These are phyloP conservation scores for Talaromyces pinophilus DNA, from an alignment of 2,329 filamentous ascomycete genomes.

Conservation along the genomic window DNA sequence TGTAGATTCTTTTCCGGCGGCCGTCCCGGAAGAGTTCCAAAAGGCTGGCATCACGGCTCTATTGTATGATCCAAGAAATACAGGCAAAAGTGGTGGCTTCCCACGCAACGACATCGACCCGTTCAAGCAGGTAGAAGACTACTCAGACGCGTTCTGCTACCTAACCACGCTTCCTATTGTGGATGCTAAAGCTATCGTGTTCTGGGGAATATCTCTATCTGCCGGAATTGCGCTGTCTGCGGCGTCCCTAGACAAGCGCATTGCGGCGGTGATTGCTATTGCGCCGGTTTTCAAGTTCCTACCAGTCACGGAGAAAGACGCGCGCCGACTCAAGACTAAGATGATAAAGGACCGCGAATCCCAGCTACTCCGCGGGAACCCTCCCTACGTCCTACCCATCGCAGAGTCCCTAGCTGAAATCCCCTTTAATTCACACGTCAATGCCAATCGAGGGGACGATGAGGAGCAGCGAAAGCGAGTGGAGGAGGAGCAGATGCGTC, in stretches of 20 bases:
- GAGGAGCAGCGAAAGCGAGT: constrained; percentile 20
- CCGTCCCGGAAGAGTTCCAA: constrained; percentile 30
- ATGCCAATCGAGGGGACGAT: constrained; percentile 24
- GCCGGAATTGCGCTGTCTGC: constrained; percentile 31
- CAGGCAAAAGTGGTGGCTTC: constrained; percentile 37
- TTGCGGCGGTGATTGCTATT: constrained; percentile 30
- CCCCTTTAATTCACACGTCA: constrained; percentile 37
- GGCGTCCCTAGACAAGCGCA: constrained; percentile 38
- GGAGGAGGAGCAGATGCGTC: constrained; percentile 16
- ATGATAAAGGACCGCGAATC: constrained; percentile 44
- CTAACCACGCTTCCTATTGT: constrained; percentile 32
- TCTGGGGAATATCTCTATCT: constrained; percentile 44
- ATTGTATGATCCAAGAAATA: constrained; percentile 38
- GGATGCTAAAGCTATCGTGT: constrained; percentile 32
- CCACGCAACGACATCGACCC: constrained; percentile 40
- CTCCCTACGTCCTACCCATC: constrained; percentile 40
- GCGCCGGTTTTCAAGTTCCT: constrained; percentile 28
- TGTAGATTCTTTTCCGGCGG: constrained; percentile 31
- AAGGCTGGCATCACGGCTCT: constrained; percentile 30
- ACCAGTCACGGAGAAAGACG: constrained; percentile 22
- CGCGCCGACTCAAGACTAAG: constrained; percentile 32
- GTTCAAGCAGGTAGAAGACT: constrained; percentile 37
- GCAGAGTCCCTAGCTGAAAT: constrained; percentile 41
- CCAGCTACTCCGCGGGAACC: constrained; percentile 40
- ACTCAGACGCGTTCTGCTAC: constrained; percentile 42